These are phyloP conservation scores for Peronospora belbahrii DNA, from an alignment of 352 stramenopile genomes.

Conservation along the genomic window DNA sequence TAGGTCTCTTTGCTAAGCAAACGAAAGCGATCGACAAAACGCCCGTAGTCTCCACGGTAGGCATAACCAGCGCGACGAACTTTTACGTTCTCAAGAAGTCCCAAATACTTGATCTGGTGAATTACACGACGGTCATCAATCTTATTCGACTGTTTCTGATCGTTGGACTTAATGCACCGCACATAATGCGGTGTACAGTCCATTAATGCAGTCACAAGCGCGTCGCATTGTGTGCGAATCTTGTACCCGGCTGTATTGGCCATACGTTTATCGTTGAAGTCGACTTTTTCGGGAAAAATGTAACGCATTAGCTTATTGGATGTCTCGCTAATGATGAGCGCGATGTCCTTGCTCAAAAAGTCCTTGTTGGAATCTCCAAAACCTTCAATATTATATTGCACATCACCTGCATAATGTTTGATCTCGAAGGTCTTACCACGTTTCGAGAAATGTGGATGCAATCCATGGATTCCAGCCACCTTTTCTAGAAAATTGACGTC, in stretches of 20 bases:
- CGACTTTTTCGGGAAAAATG: slow-evolving; percentile 77
- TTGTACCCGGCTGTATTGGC: slow-evolving; percentile 72
- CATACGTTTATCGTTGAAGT: slow-evolving; percentile 77
- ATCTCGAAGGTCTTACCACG: slow-evolving; percentile 81
- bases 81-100: slow-evolving; percentile 85
- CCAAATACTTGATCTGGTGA: slow-evolving; percentile 86
- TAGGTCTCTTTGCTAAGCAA: slow-evolving; percentile 80
- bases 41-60: slow-evolving; percentile 80
- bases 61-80: slow-evolving; percentile 78
- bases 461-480: slow-evolving; percentile 50
- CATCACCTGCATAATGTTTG: slow-evolving; percentile 80
- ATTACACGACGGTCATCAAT: slow-evolving; percentile 82
- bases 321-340: slow-evolving; percentile 70
- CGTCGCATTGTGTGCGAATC: slow-evolving; percentile 83
- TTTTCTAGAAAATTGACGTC: slow-evolving; percentile 82
- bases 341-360: slow-evolving; percentile 79
- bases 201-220: slow-evolving; percentile 82
- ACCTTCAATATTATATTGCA: slow-evolving; percentile 76
- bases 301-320: slow-evolving; percentile 84
- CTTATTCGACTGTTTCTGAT: slow-evolving; percentile 79
- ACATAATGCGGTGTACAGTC: slow-evolving; percentile 89
- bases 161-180: slow-evolving; percentile 89
- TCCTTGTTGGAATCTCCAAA: slow-evolving; percentile 82
- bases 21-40: slow-evolving; percentile 81
- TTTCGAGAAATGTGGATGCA: slow-evolving; percentile 76